Evolutionary conservation across 2,329 filamentous ascomycete genomes (phyloP), one percentile per base, ranked within the genome.

Genomic region (Phialophora tarda): DNA sequence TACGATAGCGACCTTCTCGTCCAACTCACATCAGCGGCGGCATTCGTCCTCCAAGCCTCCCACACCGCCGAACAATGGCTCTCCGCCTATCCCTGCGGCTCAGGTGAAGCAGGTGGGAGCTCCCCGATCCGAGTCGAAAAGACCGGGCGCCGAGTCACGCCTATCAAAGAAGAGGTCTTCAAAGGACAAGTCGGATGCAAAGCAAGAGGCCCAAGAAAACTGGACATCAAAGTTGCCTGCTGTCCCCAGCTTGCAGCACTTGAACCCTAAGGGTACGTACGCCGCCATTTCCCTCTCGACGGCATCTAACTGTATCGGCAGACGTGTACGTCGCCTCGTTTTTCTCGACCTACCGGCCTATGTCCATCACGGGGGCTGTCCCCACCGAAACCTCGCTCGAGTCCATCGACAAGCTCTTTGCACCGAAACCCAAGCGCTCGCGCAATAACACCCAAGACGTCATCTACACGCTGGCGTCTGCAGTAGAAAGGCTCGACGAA

Each of bases 271-370:
- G 75, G 81, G 82, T 83, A 69, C 74, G 59, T 38, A 17, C 44
- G n/a, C 17, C 34, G n/a, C 28, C 76, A 24, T 14, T 17, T 14
- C 11, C 5, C 59, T 12, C 21, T 51, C n/a, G 28, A 38, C 57
- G 26, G 34, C 21, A 17, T 44, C 66, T 69, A 64, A 69, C 51
- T 51, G 5, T 28, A 14, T 30, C 12, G 69, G 4, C 71, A 98
- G 95, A 96, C 75, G 85, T 98, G 68, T 89, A 91, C 70, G 84
- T 97, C 54, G 95, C 94, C 7, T 90, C 90, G 67, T 98, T 99
- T 84, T 98, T 98, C 83, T 96, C 93, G 69, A 90, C 96, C 71
- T 92, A 99, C 80, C 89, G 95, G 68, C 95, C 95, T 54, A 94
- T 99, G 75, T 96, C 92, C 63, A 88, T 97, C 71, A 93, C 89